Evolutionary conservation across 805 yeast species (phyloP).

Genomic region (Lipomyces spencermartinsiae): DNA sequence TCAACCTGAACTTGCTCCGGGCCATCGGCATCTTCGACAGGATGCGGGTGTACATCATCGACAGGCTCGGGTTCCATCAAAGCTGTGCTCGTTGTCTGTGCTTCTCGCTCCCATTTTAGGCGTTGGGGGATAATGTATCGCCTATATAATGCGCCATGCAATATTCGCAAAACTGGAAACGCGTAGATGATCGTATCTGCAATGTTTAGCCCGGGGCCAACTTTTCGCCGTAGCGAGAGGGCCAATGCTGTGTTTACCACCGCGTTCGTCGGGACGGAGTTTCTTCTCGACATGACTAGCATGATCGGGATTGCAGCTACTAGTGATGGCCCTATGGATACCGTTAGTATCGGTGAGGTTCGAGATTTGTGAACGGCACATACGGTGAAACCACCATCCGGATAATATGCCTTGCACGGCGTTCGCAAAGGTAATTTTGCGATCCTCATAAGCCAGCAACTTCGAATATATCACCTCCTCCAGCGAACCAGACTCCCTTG

Average conservation of each 20-base stretch:
- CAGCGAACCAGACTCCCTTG: neutral
- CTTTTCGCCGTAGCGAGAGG: neutral
- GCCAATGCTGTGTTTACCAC: neutral
- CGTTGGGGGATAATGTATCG: neutral
- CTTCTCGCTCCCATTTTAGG: slow-evolving; percentile 10
- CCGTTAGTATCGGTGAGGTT: neutral
- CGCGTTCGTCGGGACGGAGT: neutral
- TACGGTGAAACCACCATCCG: neutral
- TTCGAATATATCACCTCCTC: neutral
- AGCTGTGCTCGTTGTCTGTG: neutral
- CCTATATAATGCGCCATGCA: slow-evolving; percentile 5
- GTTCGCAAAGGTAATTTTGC: neutral
- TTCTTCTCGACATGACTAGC: slow-evolving; percentile 7
- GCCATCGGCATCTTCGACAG: neutral
- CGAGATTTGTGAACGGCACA: neutral
- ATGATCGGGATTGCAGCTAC: neutral
- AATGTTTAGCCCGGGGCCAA: neutral
- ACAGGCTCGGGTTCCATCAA: neutral
- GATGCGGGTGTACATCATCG: neutral
- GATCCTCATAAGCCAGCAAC: neutral
- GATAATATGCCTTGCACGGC: neutral
- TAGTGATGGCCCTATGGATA: neutral
- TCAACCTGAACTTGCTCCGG: slow-evolving; percentile 3
- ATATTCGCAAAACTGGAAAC: slow-evolving; percentile 1
- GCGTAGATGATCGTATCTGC: slow-evolving; percentile 1